Base-by-base conservation (phyloP, 495 filamentous ascomycete genomes). In the Hypoxylon lienhwacheense region DNA sequence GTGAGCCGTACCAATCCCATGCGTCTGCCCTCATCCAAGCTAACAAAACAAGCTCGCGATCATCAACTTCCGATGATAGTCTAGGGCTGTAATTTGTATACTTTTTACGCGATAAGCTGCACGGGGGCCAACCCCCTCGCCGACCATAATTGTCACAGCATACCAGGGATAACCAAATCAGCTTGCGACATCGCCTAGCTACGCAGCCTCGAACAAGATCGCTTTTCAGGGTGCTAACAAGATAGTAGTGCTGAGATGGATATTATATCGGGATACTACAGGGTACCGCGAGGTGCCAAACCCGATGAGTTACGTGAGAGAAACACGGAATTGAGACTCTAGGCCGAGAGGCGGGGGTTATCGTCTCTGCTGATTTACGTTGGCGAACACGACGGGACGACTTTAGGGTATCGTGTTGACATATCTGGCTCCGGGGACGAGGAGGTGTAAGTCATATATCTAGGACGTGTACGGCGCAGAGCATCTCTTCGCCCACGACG, bases 1-100 rank as follows among this genome's bases (percentile, higher is more conserved):
- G 89, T 91, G 76, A 59, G 83, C 60, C 14, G 28, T 53, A 3
- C 3, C 16, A n/a, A 12, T n/a, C 35, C 10, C 3, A 12, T 32
- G 16, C 3, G 10, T 28, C 42, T 29, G n/a, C 54, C 6, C 14
- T 22, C 19, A 16, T 14, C 11, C 2, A 36, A 33, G 16, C 63
- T 66, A 37, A 66, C 24, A 34, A 65, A 26, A 29, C 22, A 39
- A 74, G 72, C 73, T 78, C 47, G 75, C 74, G 25, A 68, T 78
- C 40, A 76, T 78, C 54, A 73, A 73, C 41, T 73, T 78, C 52
- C 67, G 73, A 43, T 73, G 52, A 67, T 66, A 11, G 31, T 21
- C 6, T 26, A 17, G 10, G 11, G 19, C 29, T 15, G 3, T 25
- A 26, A 8, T 19, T 32, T 3, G 10, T 2, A 24, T 45, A 5